Evolutionary conservation across 148 eudicot species (phyloP), one percentile per base, ranked within the genome.

Genomic region (Persicaria maculosa): DNA sequence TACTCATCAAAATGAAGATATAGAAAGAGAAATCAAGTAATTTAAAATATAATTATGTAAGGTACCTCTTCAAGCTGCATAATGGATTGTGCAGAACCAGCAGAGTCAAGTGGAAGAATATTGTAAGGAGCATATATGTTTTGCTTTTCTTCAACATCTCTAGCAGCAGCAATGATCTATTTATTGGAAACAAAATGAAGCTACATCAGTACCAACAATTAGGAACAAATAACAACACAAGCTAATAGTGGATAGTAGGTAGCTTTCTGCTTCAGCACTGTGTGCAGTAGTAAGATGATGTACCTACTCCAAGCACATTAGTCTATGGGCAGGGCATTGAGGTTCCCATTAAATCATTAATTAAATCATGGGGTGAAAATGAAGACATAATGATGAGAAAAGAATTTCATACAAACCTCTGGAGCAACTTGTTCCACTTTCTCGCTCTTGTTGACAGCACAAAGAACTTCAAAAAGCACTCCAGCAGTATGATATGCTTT

Each of bases 401-500:
- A 31, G 6, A 65, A 65, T 65, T 16, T 15, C 70, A 43, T 14
- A 83, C 83, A 53, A 48, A 94, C 99, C 92, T 95, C 99, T 46
- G 99, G 96, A 74, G 94, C 89, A 81, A 95, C 97, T 85, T 95
- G 91, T 80, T 92, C 96, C 36, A 88, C 96, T 89, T 92, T 90
- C 64, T 92, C 97, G 44, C 87, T 84, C 83, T 86, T 87, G 84
- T 87, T 94, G 74, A 92, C 94, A 17, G 97, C 94, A 72, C 97
- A 90, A 43, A 92, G 91, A 77, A 92, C 97, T 80, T 95, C 99
- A 78, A 88, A 90, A 59, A 95, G 94, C 77, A 95, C 97, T 61
- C 91, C 96, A 7, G 96, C 97, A 16, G 92, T 88, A 74, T 92
- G 91, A 82, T 92, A 92, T 62, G 97, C 99, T 80, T 95, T 95